Evolutionary conservation across 1,284 basidiomycete genomes (phyloP), one percentile per base, ranked within the genome.

Genomic region (Leccinum insigne): DNA sequence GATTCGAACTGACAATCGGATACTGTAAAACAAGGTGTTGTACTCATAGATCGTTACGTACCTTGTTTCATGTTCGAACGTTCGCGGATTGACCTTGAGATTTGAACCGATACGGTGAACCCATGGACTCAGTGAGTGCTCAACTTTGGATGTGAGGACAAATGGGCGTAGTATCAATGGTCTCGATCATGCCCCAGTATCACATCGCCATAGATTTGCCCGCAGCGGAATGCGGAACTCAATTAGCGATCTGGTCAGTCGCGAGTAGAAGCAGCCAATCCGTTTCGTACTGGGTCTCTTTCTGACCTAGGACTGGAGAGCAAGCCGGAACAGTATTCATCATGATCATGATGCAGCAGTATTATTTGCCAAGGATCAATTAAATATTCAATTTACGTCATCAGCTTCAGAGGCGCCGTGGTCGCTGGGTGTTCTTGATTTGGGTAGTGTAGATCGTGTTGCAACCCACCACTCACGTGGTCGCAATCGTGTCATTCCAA

Each of bases 31-130:
- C 29, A 14, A n/a, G 35, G 13, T 29, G n/a, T n/a, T 47, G 13
- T 18, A 16, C 44, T 64, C 29, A 14, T 23, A 9, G 32, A 66
- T 66, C 18, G 14, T 9, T 60, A 67, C 40, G 23, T 47, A 26
- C 40, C 29, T 26, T 26, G 10, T 47, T 18, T n/a, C 18, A 47
- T 11, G n/a, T 47, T 18, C 4, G n/a, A 47, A 18, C 10, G n/a
- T 18, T 47, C 10, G 10, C 16, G 44, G 6, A 18, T 18, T 40
- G 13, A 14, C 14, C 18, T 23, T 38, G n/a, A 63, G 23, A 13
- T 42, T 35, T 29, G 23, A 63, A 3, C 26, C 4, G 38, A 40
- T 40, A 40, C 2, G 38, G 38, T 40, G 38, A 14, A 38, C 35
- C 35, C 38, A 35, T 10, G 32, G 11, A 26, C 23, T 26, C 23